These are phyloP conservation scores for Gymnopilus junonius DNA, from an alignment of 768 basidiomycete genomes.

Conservation along the genomic window DNA sequence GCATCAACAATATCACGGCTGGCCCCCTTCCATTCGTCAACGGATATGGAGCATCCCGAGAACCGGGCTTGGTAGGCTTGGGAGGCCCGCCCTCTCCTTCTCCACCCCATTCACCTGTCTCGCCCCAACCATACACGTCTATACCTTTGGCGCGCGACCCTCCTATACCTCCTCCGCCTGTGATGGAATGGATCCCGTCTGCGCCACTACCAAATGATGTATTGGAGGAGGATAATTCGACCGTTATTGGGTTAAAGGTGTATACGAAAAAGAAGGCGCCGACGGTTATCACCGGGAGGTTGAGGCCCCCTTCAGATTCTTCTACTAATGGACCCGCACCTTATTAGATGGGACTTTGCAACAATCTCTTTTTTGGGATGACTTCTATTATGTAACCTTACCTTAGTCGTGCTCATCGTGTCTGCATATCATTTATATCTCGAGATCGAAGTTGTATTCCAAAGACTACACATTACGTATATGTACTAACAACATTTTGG, in stretches of 20 bases:
- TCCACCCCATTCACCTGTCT: slow-evolving; percentile 6
- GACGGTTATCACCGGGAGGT: slow-evolving; percentile 26
- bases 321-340: neutral
- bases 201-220: slow-evolving; percentile 14
- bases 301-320: slow-evolving; percentile 12
- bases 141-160: neutral
- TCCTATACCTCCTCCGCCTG: slow-evolving; percentile 13
- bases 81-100: slow-evolving; percentile 4
- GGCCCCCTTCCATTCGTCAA: slow-evolving; percentile 5
- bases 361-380: neutral
- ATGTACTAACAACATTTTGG: neutral
- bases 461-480: neutral
- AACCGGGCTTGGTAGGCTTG: slow-evolving; percentile 18
- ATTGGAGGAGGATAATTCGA: slow-evolving; percentile 31
- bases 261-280: slow-evolving; percentile 27
- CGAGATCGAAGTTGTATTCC: neutral
- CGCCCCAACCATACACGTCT: slow-evolving; percentile 7
- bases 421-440: neutral
- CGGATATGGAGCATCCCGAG: slow-evolving; percentile 9
- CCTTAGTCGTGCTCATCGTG: no score
- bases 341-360: neutral
- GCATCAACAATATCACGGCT: slow-evolving; percentile 14
- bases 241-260: slow-evolving; percentile 31
- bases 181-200: slow-evolving; percentile 3
- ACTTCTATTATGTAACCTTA: neutral